Base-by-base conservation (phyloP, 2,329 filamentous ascomycete species). In the Cladophialophora bantiana region DNA sequence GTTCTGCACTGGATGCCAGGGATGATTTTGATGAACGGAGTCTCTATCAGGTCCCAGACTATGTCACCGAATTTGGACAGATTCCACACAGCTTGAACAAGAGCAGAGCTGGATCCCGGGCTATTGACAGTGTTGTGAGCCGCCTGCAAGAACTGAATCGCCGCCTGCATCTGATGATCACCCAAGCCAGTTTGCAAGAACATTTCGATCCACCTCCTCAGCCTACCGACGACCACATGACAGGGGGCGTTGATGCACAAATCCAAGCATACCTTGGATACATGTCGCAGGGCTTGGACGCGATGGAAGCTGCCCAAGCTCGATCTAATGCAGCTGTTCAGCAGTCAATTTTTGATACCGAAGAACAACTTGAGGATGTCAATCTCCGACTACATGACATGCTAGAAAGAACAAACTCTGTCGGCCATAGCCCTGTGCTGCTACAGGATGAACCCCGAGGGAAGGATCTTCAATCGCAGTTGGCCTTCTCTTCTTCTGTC, bases 1-100 rank as follows among this genome's bases (percentile, higher is more conserved):
- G 87, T 68, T 86, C 87, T 38, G 81, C 83, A 18, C 75, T 82
- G 1, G 81, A 81, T 45, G 85, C 87, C 15, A 84, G 87, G 6
- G 80, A 88, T 65, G 85, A 89, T 56, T 93, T 96, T 73, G 91
- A 96, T 73, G 91, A 95, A 70, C 84, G 88, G 65, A 91, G 88
- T 74, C 81, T 93, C 7, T 95, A 94, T 75, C 83, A 86, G 60
- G 85, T 89, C 10, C 85, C 90, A 5, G 90, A 93, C 71, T 85
- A 87, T 66, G 77, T 89, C 20, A 88, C 91, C 69, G 83, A 81
- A 50, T 77, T 75, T 67, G 76, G 65, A 67, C 72, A 74, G 68
- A 57, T 72, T n/a, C 52, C 69, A 4, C 75, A 26, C 73, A 74
- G 36, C 78, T 57, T 48, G 56, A 70, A 60, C 59, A 73, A 59